Evolutionary conservation across 2,329 filamentous ascomycete genomes (phyloP).

Genomic region (Leptographium galeiforme): DNA sequence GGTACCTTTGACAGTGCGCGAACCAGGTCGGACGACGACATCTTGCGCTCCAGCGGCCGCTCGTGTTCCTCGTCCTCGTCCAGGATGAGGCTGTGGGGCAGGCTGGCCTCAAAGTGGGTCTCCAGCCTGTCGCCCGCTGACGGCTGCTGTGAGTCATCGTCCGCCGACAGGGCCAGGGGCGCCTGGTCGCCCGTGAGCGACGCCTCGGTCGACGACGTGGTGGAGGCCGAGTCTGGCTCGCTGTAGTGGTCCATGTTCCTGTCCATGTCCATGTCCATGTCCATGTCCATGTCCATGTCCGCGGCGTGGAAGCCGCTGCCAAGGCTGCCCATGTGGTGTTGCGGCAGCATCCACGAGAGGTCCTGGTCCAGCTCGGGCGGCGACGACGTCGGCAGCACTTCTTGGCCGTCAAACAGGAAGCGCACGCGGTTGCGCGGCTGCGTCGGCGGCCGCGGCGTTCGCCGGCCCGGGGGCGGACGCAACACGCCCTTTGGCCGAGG

Average conservation of each 20-base stretch:
- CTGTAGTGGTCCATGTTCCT: neutral
- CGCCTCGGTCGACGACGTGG: too few species aligned
- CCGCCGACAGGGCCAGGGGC: neutral
- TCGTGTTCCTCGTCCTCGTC: conserved; percentile 18
- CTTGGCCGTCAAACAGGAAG: conserved; percentile 46
- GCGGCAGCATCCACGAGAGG: conserved; percentile 8
- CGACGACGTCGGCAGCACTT: conserved; percentile 46
- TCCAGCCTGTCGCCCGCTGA: neutral
- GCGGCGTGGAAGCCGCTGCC: conserved; percentile 9
- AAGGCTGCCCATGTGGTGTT: neutral
- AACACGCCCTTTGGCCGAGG: conserved; percentile 38
- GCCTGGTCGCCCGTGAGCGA: neutral
- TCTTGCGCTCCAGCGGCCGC: conserved; percentile 20
- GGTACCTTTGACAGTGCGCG: conserved; percentile 22
- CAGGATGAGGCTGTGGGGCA: conserved; percentile 14
- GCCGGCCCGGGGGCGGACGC: conserved; percentile 37
- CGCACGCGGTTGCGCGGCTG: conserved; percentile 41
- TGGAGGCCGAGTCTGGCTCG: too few species aligned
- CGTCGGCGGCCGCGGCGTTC: neutral
- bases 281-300: neutral
- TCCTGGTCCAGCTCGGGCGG: conserved; percentile 20
- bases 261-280: neutral
- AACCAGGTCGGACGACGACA: conserved; percentile 24
- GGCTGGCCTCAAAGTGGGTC: neutral
- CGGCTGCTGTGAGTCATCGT: neutral